Evolutionary conservation across 495 filamentous ascomycete genomes (phyloP).

Genomic region (Cercophora sp.): DNA sequence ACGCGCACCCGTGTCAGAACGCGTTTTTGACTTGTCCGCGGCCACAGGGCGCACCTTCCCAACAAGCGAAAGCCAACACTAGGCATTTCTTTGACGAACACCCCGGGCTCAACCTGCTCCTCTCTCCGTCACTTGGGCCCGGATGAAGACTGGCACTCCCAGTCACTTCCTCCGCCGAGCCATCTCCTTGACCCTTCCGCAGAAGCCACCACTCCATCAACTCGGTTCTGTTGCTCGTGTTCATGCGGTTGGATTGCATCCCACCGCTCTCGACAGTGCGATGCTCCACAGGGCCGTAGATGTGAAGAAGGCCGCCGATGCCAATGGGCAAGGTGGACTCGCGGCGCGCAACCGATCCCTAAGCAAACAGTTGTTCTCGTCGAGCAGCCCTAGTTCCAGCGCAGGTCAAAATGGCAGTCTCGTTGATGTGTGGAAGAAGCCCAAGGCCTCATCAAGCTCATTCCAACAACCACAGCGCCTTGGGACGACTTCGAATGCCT

Average conservation of each 20-base stretch:
- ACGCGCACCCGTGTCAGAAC: too few relatives aligned
- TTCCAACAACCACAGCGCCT: too few relatives aligned
- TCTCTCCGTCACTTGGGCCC: slow-evolving; percentile 6
- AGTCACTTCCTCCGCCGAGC: slow-evolving; percentile 24
- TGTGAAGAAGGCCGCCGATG: slow-evolving; percentile 13
- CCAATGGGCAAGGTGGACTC: background rate
- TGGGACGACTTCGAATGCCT: too few relatives aligned
- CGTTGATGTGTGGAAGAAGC: slow-evolving; percentile 23
- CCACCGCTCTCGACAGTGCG: slow-evolving; percentile 1
- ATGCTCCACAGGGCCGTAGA: slow-evolving; percentile 24
- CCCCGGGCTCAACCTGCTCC: background rate
- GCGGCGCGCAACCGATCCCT: slow-evolving; percentile 24
- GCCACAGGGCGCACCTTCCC: background rate
- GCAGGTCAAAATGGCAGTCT: slow-evolving; percentile 32
- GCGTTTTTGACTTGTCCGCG: too few relatives aligned
- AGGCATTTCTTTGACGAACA: background rate
- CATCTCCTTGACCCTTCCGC: slow-evolving; percentile 11
- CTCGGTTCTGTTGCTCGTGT: slow-evolving; percentile 9
- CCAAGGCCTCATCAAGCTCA: background rate
- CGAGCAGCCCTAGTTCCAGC: slow-evolving; percentile 37
- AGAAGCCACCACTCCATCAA: slow-evolving; percentile 5
- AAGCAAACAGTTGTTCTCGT: slow-evolving; percentile 45
- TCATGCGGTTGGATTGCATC: slow-evolving; percentile 7
- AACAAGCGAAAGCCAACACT: background rate
- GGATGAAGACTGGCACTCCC: slow-evolving; percentile 29